Evolutionary conservation across 2,329 filamentous ascomycete genomes (phyloP), one percentile per base, ranked within the genome.

Genomic region (Diaporthe sp.): DNA sequence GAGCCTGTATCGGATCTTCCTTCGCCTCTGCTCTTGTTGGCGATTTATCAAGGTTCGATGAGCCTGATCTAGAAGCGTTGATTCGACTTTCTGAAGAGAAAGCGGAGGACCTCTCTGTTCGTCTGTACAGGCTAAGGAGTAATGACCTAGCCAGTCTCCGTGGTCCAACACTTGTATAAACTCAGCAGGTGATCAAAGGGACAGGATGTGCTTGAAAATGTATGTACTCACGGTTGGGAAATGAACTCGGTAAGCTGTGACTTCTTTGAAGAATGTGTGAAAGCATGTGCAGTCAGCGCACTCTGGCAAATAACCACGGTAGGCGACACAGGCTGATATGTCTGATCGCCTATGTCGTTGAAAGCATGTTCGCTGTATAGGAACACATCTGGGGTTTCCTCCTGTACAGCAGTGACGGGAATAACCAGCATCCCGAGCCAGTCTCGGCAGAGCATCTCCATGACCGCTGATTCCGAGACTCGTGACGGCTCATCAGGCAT

Each of bases 121-220:
- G n/a, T 4, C 10, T 73, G 1, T 37, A 44, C 28, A 77, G 4
- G 58, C 71, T 57, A 17, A 71, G 73, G 28, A 68, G 37, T 19
- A 78, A n/a, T 17, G 73, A 74, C 39, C 72, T 75, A n/a, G 77
- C 77, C 13, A 78, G 65, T 51, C 76, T 75, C 37, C 70, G 71
- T 57, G 77, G 77, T 34, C 77, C 77, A 42, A 75, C 74, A 17
- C 65, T 53, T 34, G 46, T 53, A 53, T 25, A n/a, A 39, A 15
- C 8, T 68, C 25, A 53, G 65, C 31, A 13, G 65, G 7, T 37
- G 2, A 25, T 37, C 1, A 28, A 10, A 17, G 34, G 12, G 2
- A 9, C 0, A 6, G 8, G 10, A 25, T 4, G 8, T 37, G 61
- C 15, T 28, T 13, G 6, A 5, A 31, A 17, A 53, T 37, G 44